These are phyloP conservation scores for Pisolithus marmoratus DNA, from an alignment of 768 basidiomycete species.

Conservation along the genomic window DNA sequence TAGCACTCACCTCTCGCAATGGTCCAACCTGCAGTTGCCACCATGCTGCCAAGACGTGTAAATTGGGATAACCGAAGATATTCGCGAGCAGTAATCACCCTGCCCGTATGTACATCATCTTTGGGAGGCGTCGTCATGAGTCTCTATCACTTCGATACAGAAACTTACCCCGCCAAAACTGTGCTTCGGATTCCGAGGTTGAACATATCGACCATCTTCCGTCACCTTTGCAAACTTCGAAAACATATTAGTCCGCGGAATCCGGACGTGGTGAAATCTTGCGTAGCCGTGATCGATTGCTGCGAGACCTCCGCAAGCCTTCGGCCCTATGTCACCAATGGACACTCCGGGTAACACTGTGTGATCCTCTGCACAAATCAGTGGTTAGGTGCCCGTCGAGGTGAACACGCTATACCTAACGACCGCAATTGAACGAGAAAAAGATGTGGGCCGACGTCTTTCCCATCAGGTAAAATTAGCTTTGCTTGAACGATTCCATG, in stretches of 20 bases:
- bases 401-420: constrained; percentile 37
- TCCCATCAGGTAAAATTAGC: constrained; percentile 55
- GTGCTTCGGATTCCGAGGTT: constrained; percentile 67
- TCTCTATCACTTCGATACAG: neutral
- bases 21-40: constrained; percentile 52
- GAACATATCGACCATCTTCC: constrained; percentile 54
- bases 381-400: neutral
- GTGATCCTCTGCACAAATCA: constrained; percentile 46
- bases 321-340: constrained; percentile 61
- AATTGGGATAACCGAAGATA: neutral
- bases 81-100: constrained; percentile 29
- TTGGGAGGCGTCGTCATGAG: neutral
- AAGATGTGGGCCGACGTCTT: constrained; percentile 65
- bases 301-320: constrained; percentile 33
- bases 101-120: constrained; percentile 75
- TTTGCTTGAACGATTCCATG: constrained; percentile 76
- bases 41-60: constrained; percentile 43
- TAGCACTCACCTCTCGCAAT: constrained; percentile 52
- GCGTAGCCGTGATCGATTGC: constrained; percentile 66
- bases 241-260: constrained; percentile 69
- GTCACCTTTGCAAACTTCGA: constrained; percentile 70
- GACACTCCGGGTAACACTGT: constrained; percentile 52
- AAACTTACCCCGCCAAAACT: constrained; percentile 67
- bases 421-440: constrained; percentile 70
- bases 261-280: constrained; percentile 56